phyloP scores from a whole-genome alignment of 352 stramenopile genomes.

The Elongisporangium anandrum region DNA sequence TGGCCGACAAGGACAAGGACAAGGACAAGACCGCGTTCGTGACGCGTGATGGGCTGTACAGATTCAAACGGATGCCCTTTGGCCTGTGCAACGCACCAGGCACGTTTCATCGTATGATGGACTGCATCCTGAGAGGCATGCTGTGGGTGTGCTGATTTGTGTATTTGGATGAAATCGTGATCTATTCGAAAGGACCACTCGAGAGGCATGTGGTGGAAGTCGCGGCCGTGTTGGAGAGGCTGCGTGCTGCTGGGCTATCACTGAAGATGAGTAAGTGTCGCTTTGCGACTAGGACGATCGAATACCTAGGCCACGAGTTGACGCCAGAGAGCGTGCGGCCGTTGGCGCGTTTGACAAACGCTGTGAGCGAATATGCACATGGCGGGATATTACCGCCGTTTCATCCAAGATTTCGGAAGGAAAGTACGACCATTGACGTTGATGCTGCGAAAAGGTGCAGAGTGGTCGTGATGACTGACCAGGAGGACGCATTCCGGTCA shows the following conservation, averaged over 20 bases:
- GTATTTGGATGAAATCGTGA: constrained; percentile 23
- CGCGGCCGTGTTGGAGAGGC: too few species aligned
- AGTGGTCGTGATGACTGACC: too few species aligned
- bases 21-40: constrained; percentile 18
- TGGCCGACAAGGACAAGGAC: constrained; percentile 5
- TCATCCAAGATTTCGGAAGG: constrained; percentile 12
- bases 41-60: constrained; percentile 9
- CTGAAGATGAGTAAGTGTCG: too few species aligned
- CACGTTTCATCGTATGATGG: constrained; percentile 24
- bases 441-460: constrained; percentile 8
- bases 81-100: constrained; percentile 16
- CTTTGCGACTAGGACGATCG: too few species aligned
- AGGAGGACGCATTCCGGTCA: constrained; percentile 11
- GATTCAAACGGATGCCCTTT: constrained; percentile 18
- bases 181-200: too few species aligned
- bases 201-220: too few species aligned
- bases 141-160: constrained; percentile 18
- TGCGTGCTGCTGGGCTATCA: too few species aligned
- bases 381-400: constrained; percentile 20
- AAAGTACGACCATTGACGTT: constrained; percentile 12
- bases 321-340: too few species aligned
- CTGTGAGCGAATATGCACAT: constrained; percentile 11
- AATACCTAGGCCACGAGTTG: too few species aligned
- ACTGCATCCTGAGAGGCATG: constrained; percentile 12
- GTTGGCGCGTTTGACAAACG: constrained; percentile 3